These are phyloP conservation scores for Geranomyces variabilis DNA, from an alignment of 192 early-diverging fungal species.

Conservation along the genomic window DNA sequence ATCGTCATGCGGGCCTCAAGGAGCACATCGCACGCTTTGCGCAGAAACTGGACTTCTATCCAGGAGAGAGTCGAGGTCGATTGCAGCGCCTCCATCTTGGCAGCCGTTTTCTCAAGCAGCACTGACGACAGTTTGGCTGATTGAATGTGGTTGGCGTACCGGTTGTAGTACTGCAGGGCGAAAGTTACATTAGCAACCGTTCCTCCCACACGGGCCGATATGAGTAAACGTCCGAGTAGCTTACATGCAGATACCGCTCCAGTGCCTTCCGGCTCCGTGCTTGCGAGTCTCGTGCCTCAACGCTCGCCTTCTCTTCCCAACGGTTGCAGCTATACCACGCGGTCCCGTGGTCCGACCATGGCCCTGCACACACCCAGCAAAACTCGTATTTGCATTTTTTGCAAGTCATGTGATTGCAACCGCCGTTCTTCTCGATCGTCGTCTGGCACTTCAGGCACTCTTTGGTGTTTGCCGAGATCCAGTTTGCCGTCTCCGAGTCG, in stretches of 20 bases:
- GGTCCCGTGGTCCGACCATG: slow-evolving; percentile 95
- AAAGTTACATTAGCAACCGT: neutral
- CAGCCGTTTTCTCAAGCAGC: slow-evolving; percentile 81
- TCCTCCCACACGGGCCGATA: neutral
- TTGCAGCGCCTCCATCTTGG: slow-evolving; percentile 97
- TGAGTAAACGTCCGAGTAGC: slow-evolving; percentile 15
- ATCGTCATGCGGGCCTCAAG: slow-evolving; percentile 88
- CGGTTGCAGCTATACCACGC: slow-evolving; percentile 96
- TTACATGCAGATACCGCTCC: slow-evolving; percentile 94
- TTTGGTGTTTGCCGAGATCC: slow-evolving; percentile 87
- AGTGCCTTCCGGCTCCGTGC: slow-evolving; percentile 85
- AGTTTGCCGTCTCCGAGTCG: slow-evolving; percentile 97
- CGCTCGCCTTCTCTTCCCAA: slow-evolving; percentile 87
- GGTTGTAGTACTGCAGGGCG: slow-evolving; percentile 82
- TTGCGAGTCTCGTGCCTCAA: slow-evolving; percentile 83
- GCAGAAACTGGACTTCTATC: slow-evolving; percentile 99
- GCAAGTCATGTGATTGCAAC: slow-evolving; percentile 99
- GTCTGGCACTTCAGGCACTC: slow-evolving; percentile 94
- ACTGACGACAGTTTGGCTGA: slow-evolving; percentile 84
- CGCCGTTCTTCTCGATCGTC: slow-evolving; percentile 99
- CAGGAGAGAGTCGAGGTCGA: slow-evolving; percentile 84
- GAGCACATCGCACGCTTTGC: slow-evolving; percentile 87
- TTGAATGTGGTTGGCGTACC: slow-evolving; percentile 97
- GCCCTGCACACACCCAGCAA: slow-evolving; percentile 99
- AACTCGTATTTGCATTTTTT: slow-evolving; percentile 97